Evolutionary conservation across 108 stramenopile species (phyloP), one percentile per base, ranked within the genome.

Genomic region (Asterionellopsis glacialis): DNA sequence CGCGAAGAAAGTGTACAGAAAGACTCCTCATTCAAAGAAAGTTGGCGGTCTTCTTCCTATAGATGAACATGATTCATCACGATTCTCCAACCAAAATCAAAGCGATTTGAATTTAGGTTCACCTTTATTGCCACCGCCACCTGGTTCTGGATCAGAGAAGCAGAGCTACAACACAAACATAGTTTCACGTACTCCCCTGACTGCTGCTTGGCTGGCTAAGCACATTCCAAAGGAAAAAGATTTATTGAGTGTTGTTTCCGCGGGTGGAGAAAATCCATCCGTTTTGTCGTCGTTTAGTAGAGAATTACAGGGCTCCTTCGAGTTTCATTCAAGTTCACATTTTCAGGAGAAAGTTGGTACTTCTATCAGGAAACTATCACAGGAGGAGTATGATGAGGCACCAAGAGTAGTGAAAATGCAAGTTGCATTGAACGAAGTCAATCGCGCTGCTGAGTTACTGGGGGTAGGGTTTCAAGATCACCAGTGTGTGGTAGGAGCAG

Each of bases 351-450:
- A 21, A 16, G 16, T 9, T 48, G 21, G 21, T 19, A 48, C 9
- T 9, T 48, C 4, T 21, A 21, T 55, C 53, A 2, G 25, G 15
- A 23, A n/a, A 0, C 52, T 80, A 38, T 68, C 73, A 19, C 48
- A 51, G 50, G 63, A 59, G 21, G 79, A 80, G 51, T 80, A 70
- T 60, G 58, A 71, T n/a, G n/a, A n/a, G 9, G 79, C 79, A 13
- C 79, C 79, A 19, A 58, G 61, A 25, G 56, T 80, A 47, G 74
- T 80, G 15, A 65, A 60, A 50, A 70, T 69, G 55, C 73, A 80
- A 55, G 65, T 79, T 26, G 9, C 43, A 9, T 38, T 57, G 48
- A 51, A 70, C 0, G 65, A 67, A 57, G 70, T 64, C 1, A 68
- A 80, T 49, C 5, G 41, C 0, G 73, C 73, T 13, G 55, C 74